These are phyloP conservation scores for Talaromyces sp. DNA, from an alignment of 2,329 filamentous ascomycete genomes.

Conservation along the genomic window DNA sequence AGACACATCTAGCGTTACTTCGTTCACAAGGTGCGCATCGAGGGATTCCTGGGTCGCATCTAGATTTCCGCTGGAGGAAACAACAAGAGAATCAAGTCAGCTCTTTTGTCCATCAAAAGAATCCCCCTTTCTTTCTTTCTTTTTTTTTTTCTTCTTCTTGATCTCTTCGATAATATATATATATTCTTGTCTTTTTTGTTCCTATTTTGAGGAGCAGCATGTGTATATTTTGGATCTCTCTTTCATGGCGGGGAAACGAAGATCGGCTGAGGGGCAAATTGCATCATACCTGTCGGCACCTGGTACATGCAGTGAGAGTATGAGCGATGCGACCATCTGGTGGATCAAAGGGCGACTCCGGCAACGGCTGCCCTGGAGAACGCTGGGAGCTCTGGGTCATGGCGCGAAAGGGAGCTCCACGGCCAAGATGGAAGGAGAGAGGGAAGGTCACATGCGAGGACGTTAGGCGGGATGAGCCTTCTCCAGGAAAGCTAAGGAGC, in stretches of 20 bases:
- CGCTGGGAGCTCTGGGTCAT: slow-evolving; percentile 27
- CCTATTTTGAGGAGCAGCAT: too few relatives aligned
- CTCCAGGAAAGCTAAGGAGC: slow-evolving; percentile 5
- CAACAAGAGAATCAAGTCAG: slow-evolving; percentile 12
- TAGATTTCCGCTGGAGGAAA: slow-evolving; percentile 76
- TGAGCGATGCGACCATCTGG: slow-evolving; percentile 48
- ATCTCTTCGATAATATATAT: too few relatives aligned
- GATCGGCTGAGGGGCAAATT: slow-evolving; percentile 8
- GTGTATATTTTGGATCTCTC: not conserved
- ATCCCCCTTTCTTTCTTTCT: too few relatives aligned
- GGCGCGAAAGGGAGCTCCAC: slow-evolving; percentile 13
- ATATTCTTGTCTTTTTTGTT: too few relatives aligned
- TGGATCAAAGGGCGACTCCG: slow-evolving; percentile 31
- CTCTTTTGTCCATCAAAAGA: not conserved
- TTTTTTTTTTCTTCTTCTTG: not conserved
- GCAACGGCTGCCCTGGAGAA: slow-evolving; percentile 21
- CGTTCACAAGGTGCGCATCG: slow-evolving; percentile 91
- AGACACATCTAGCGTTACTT: slow-evolving; percentile 89
- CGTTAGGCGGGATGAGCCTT: slow-evolving; percentile 6
- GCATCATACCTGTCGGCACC: slow-evolving; percentile 52
- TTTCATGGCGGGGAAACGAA: slow-evolving; percentile 5
- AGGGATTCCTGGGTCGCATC: slow-evolving; percentile 90
- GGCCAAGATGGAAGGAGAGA: slow-evolving; percentile 7
- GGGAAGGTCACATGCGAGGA: slow-evolving; percentile 23
- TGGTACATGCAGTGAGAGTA: slow-evolving; percentile 53